Evolutionary conservation across 352 stramenopile species (phyloP).

Genomic region (Phytophthora cryptogea): DNA sequence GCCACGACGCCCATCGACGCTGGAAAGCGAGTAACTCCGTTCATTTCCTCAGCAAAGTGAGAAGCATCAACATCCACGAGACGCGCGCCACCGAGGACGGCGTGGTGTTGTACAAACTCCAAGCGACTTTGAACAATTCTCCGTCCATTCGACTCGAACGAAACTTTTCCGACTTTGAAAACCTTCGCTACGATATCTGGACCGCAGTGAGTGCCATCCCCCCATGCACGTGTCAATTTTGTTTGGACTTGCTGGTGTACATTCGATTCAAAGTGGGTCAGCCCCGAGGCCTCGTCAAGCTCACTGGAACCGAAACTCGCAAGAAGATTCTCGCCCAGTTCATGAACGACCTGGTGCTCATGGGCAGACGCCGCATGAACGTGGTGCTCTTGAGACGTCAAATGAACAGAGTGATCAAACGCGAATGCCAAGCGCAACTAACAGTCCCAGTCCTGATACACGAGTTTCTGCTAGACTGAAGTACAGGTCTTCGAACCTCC

Average conservation of each 20-base stretch:
- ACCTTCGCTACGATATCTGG: constrained; percentile 37
- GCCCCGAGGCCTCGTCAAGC: constrained; percentile 39
- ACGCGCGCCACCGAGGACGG: constrained; percentile 18
- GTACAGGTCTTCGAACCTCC: neutral
- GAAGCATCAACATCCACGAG: constrained; percentile 41
- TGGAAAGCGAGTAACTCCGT: constrained; percentile 24
- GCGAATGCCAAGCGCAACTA: constrained; percentile 34
- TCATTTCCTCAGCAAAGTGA: constrained; percentile 43
- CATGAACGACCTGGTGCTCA: constrained; percentile 38
- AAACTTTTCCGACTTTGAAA: constrained; percentile 53
- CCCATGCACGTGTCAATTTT: constrained; percentile 50
- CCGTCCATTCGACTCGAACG: constrained; percentile 34
- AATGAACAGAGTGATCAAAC: constrained; percentile 14
- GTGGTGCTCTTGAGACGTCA: constrained; percentile 16
- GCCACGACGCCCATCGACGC: constrained; percentile 34
- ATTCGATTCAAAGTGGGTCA: constrained; percentile 46
- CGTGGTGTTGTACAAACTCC: constrained; percentile 41
- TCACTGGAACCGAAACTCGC: constrained; percentile 31
- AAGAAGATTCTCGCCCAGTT: constrained; percentile 48
- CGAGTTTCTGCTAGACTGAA: constrained; percentile 26
- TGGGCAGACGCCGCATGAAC: constrained; percentile 32
- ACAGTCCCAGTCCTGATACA: constrained; percentile 40
- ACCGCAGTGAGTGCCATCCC: constrained; percentile 26
- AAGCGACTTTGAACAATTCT: constrained; percentile 34
- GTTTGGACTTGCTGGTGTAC: constrained; percentile 49